These are phyloP conservation scores for Neopestalotiopsis sp. DNA, from an alignment of 2,329 filamentous ascomycete species.

Conservation along the genomic window DNA sequence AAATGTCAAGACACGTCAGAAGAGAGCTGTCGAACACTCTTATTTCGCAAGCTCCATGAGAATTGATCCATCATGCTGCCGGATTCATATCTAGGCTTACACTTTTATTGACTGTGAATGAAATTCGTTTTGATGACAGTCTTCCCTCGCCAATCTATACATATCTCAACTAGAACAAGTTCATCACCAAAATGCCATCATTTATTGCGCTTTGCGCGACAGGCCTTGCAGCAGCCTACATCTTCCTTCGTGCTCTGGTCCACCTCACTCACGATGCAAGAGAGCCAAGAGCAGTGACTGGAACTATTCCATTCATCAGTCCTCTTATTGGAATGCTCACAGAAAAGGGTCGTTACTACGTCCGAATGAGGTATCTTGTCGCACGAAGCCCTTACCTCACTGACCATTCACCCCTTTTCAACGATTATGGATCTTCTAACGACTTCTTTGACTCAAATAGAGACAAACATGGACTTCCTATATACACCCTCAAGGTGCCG, in stretches of 20 bases:
- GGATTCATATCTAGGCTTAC: no score
- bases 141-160: not conserved
- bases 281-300: slow-evolving; percentile 17
- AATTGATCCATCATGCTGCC: no score
- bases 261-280: slow-evolving; percentile 10
- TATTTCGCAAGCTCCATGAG: no score
- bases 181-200: not conserved
- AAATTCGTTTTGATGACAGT: no score
- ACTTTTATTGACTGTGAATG: no score
- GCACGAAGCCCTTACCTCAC: not conserved
- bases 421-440: not conserved
- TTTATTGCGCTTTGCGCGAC: slow-evolving; percentile 2
- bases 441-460: slow-evolving; percentile 11
- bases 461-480: slow-evolving; percentile 17
- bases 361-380: slow-evolving; percentile 16
- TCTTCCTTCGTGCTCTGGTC: slow-evolving; percentile 16
- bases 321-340: slow-evolving; percentile 19
- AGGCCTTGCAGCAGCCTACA: slow-evolving; percentile 17
- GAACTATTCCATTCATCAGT: slow-evolving; percentile 20
- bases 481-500: slow-evolving; percentile 19
- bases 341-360: slow-evolving; percentile 17
- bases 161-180: not conserved
- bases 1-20: no score
- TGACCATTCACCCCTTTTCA: not conserved
- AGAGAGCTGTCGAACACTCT: no score